Percentiles rank a stretch among this genome's conserved stretches.
These are phyloP conservation scores for Linaria vulgaris DNA, from an alignment of 257 asterid species.

Conservation along the genomic window DNA sequence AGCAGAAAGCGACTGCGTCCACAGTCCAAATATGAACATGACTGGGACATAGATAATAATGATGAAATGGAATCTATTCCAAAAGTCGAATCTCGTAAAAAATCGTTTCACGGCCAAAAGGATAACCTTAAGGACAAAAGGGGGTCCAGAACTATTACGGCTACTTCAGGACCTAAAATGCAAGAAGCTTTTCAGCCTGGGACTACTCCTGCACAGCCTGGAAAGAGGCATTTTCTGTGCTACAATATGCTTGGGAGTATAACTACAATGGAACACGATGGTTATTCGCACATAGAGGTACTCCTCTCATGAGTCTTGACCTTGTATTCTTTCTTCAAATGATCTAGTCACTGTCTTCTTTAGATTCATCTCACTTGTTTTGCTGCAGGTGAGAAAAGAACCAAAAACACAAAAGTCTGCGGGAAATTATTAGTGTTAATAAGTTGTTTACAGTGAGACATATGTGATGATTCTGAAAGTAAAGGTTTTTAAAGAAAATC, in stretches of 20 bases:
- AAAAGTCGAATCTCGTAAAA: conserved; percentile 58
- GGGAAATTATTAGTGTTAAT: conserved; percentile 3
- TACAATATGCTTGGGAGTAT: conserved; percentile 93
- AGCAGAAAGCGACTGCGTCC: conserved; percentile 72
- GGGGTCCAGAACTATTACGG: conserved; percentile 35
- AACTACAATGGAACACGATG: conserved; percentile 87
- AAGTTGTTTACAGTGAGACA: conserved; percentile 2
- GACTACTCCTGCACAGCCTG: conserved; percentile 77
- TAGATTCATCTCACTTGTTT: conserved; percentile 15
- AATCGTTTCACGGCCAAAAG: conserved; percentile 48
- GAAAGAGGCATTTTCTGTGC: conserved; percentile 86
- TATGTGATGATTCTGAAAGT: conserved; percentile 9
- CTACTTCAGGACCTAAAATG: conserved; percentile 53
- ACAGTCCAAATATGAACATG: conserved; percentile 45
- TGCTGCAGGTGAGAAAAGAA: conserved; percentile 1
- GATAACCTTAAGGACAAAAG: conserved; percentile 40
- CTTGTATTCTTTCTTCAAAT: conserved; percentile 20
- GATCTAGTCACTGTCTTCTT: conserved; percentile 10
- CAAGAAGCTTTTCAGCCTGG: conserved; percentile 96
- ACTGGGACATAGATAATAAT: conserved; percentile 56
- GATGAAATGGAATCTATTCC: conserved; percentile 53
- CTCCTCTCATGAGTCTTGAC: conserved; percentile 21
- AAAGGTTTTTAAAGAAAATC: neutral
- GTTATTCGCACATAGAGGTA: conserved; percentile 97
- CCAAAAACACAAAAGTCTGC: neutral